Evolutionary conservation across 1,139 yeast species (phyloP).

Genomic region (Lodderomyces margitis): DNA sequence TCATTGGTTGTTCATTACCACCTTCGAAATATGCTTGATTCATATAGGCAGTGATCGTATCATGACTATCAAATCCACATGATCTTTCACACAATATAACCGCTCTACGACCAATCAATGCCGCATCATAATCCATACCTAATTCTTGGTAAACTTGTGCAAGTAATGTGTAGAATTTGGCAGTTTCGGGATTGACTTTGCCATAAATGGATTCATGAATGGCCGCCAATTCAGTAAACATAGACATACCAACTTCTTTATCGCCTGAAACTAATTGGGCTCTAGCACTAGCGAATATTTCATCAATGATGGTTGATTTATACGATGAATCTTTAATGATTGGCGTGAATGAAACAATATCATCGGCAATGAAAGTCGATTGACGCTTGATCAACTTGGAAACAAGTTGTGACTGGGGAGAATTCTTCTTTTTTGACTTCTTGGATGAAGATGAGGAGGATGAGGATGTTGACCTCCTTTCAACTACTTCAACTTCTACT

Average conservation of each 20-base stretch:
- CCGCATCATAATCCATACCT: conserved; percentile 58
- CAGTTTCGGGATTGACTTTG: conserved; percentile 73
- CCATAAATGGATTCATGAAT: conserved; percentile 87
- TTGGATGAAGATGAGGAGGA: conserved; percentile 11
- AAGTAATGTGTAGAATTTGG: conserved; percentile 62
- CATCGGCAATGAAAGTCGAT: conserved; percentile 54
- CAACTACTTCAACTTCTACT: conserved; percentile 16
- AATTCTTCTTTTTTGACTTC: conserved; percentile 26
- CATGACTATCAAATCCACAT: conserved; percentile 76
- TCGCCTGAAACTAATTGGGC: conserved; percentile 33
- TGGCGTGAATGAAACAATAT: conserved; percentile 71
- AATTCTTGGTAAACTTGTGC: conserved; percentile 68
- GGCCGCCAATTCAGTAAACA: conserved; percentile 67
- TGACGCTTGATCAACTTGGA: conserved; percentile 23
- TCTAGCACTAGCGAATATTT: conserved; percentile 72
- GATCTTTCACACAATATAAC: conserved; percentile 75
- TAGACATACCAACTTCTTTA: conserved; percentile 49
- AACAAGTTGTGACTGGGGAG: not conserved
- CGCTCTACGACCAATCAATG: conserved; percentile 69
- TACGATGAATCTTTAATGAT: conserved; percentile 67
- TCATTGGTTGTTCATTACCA: conserved; percentile 54
- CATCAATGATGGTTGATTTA: conserved; percentile 69
- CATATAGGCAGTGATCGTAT: conserved; percentile 67
- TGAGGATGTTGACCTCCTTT: conserved; percentile 15
- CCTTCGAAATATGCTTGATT: conserved; percentile 76